Conservation (phyloP, 202 grass and related monocot genomes). For the Bolboschoenoplectus hybrid region DNA sequence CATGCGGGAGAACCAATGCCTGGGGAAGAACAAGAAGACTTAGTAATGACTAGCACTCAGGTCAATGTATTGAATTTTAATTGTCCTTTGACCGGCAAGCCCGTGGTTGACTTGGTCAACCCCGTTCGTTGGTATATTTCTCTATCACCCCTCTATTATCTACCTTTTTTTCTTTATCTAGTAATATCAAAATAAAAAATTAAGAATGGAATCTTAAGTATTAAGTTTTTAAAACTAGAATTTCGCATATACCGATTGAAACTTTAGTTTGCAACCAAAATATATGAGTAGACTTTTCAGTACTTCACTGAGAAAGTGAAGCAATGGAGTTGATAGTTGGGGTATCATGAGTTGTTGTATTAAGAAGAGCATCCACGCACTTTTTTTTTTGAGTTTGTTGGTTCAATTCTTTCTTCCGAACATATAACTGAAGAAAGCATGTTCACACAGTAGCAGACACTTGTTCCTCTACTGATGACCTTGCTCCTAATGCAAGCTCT, state of each 20-base stretch:
- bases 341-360: not conserved
- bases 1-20: conserved; percentile 87
- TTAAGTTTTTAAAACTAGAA: conserved; percentile 1
- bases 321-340: conserved; percentile 1
- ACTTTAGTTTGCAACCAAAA: not conserved
- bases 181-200: conserved; percentile 16
- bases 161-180: not conserved
- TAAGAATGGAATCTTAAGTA: not conserved
- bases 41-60: conserved; percentile 88
- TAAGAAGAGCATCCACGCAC: not conserved
- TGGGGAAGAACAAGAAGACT: conserved; percentile 93
- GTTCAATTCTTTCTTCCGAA: not conserved
- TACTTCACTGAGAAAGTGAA: not conserved
- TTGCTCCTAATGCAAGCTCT: not conserved
- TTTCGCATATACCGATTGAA: not conserved
- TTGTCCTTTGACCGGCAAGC: conserved; percentile 82
- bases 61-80: conserved; percentile 53
- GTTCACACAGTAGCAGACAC: not conserved
- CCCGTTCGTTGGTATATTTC: conserved; percentile 80
- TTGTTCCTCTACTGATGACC: not conserved
- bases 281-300: not conserved
- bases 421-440: not conserved
- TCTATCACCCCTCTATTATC: not conserved
- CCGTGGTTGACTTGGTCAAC: conserved; percentile 59
- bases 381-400: not conserved